Conservation (phyloP, 2,329 filamentous ascomycete species). For the Fonsecaea nubica region DNA sequence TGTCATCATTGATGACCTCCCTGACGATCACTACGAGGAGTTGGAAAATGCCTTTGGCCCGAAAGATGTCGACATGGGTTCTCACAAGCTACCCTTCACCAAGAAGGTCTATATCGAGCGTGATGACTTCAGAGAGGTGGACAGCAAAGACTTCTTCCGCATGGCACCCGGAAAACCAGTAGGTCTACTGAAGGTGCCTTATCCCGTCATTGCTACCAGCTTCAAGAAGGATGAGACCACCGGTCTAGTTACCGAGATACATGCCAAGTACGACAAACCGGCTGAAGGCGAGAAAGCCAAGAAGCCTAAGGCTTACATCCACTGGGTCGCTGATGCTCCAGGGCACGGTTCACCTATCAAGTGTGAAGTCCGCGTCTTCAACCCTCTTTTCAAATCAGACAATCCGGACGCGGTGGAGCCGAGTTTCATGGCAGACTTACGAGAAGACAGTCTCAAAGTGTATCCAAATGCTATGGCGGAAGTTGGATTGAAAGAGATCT, state of each 20-base stretch:
- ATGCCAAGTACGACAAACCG: constrained; percentile 71
- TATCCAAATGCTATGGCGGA: constrained; percentile 81
- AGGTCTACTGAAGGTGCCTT: constrained; percentile 73
- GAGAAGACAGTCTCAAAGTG: constrained; percentile 81
- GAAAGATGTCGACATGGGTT: constrained; percentile 68
- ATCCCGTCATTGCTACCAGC: constrained; percentile 71
- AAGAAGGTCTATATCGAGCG: constrained; percentile 84
- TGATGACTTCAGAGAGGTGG: constrained; percentile 75
- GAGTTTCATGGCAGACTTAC: constrained; percentile 83
- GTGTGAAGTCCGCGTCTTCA: constrained; percentile 79
- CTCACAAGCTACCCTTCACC: constrained; percentile 69
- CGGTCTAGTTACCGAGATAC: constrained; percentile 70
- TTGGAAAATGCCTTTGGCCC: constrained; percentile 79
- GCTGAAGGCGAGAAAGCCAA: constrained; percentile 66
- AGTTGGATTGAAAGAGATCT: constrained; percentile 79
- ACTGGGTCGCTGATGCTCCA: constrained; percentile 81
- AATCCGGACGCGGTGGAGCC: constrained; percentile 78
- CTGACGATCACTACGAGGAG: constrained; percentile 69
- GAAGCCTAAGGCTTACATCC: constrained; percentile 80
- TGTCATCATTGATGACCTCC: constrained; percentile 79
- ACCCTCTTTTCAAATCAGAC: constrained; percentile 83
- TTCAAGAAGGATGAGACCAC: constrained; percentile 70
- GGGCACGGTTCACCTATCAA: constrained; percentile 65
- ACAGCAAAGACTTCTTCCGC: constrained; percentile 77
- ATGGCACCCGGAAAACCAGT: constrained; percentile 77